A percentile compares a stretch with the other conserved stretches of the same genome.
phyloP scores from a whole-genome alignment of 1,139 yeast genomes.

The Hanseniaspora uvarum region DNA sequence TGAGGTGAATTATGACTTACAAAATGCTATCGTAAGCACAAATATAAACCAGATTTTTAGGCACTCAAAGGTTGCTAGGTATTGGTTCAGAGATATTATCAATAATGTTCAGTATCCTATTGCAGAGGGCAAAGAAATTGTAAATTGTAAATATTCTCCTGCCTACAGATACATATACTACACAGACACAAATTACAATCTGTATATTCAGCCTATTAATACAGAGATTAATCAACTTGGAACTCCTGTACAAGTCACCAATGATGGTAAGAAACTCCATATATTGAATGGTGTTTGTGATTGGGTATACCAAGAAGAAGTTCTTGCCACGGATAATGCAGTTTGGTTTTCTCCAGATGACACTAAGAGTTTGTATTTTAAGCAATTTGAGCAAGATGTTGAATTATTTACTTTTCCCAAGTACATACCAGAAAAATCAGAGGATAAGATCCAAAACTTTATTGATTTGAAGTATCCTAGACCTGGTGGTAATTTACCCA shows the following conservation, averaged over 20 bases:
- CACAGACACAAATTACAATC: conserved; percentile 49
- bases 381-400: conserved; percentile 64
- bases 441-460: conserved; percentile 39
- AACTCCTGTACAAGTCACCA: conserved; percentile 43
- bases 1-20: conserved; percentile 27
- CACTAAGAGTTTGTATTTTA: conserved; percentile 49
- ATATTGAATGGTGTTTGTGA: conserved; percentile 85
- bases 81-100: conserved; percentile 49
- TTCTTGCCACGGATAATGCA: conserved; percentile 50
- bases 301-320: conserved; percentile 97
- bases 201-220: conserved; percentile 42
- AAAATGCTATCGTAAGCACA: conserved; percentile 29
- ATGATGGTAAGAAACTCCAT: conserved; percentile 48
- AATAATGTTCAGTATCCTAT: conserved; percentile 35
- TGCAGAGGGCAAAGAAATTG: conserved; percentile 31
- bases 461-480: conserved; percentile 68
- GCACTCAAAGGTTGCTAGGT: conserved; percentile 58
- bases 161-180: conserved; percentile 54
- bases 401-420: conserved; percentile 54
- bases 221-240: conserved; percentile 35
- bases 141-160: conserved; percentile 69
- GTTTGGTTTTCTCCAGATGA: conserved; percentile 87
- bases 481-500: conserved; percentile 72
- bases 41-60: conserved; percentile 49
- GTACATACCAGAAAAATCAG: conserved; percentile 48